Base-by-base conservation (phyloP, 2,329 filamentous ascomycete species). In the Daldinia sp. region DNA sequence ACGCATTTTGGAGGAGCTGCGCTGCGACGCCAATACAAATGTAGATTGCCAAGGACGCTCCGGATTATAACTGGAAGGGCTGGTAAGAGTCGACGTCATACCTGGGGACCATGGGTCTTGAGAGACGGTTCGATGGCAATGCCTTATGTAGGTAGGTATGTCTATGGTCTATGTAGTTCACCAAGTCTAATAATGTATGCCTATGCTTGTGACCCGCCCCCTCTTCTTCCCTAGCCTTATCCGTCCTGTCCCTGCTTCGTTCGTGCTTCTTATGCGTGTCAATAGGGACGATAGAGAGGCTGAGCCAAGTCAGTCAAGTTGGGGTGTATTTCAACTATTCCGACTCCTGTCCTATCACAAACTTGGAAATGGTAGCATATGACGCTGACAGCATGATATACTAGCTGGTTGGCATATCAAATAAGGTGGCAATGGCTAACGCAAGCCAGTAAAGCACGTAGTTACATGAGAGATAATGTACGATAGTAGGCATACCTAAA, bases 351-450 rank as follows among this genome's bases (percentile, higher is more conserved):
- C 64, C 64, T 67, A 68, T 66, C 59, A 65, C 63, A 61, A 66
- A 61, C 62, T 61, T 65, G 65, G 63, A 68, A 63, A 58, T 53
- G 11, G 59, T 61, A 50, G 57, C 62, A 64, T 65, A 68, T 65
- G 65, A 68, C 65, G 65, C 65, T 65, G 63, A 67, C 65, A 41
- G 61, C 64, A 64, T 62, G 51, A 52, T 56, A 62, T 30, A 47
- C 17, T 45, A 63, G 34, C 48, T 37, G 43, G n/a, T 52, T 41
- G 41, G 52, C 39, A 58, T 55, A 53, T 53, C 30, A 27, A 61
- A 58, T 52, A 57, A 45, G 59, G 65, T 65, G 59, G 65, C 62
- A 53, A 56, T 47, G 56, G 50, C 41, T 50, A 52, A 37, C 32
- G 23, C 27, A 57, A 34, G 55, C 27, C 37, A 54, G 32, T 39